These are phyloP conservation scores for Vaucheria bursata DNA, from an alignment of 352 stramenopile species.

Conservation along the genomic window DNA sequence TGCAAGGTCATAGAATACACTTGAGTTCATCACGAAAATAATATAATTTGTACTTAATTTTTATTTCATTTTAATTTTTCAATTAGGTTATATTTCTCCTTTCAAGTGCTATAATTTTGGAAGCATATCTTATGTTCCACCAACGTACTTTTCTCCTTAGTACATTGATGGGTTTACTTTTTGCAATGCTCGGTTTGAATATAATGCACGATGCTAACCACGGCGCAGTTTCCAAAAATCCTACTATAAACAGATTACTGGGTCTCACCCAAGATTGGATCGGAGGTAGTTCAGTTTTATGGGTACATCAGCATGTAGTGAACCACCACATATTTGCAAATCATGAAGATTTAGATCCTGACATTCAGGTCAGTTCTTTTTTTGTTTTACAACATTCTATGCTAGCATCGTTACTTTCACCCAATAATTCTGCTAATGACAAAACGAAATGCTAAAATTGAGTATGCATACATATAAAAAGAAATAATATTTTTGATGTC, in stretches of 20 bases:
- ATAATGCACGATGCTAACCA: constrained; percentile 76
- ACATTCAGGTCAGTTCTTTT: constrained; percentile 18
- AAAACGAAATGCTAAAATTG: too few relatives aligned
- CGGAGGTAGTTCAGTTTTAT: constrained; percentile 62
- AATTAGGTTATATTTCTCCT: neutral
- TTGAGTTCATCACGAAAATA: too few relatives aligned
- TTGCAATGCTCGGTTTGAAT: constrained; percentile 60
- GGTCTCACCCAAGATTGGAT: constrained; percentile 63
- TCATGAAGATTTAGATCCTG: constrained; percentile 31
- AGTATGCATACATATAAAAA: too few relatives aligned
- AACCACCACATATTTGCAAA: constrained; percentile 49
- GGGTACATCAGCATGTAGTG: constrained; percentile 64
- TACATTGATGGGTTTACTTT: constrained; percentile 32
- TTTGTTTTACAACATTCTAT: too few relatives aligned
- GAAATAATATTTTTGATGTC: too few relatives aligned
- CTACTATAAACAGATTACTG: constrained; percentile 57
- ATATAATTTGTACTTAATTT: too few relatives aligned
- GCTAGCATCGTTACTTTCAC: too few relatives aligned
- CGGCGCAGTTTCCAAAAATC: constrained; percentile 59
- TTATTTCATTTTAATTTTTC: too few relatives aligned
- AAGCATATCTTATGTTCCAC: neutral
- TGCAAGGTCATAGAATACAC: too few relatives aligned
- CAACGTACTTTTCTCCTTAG: neutral
- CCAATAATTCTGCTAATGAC: too few relatives aligned
- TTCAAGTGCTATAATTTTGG: neutral